Base-by-base conservation (phyloP, 805 yeast species). In the Teunomyces tritomae region DNA sequence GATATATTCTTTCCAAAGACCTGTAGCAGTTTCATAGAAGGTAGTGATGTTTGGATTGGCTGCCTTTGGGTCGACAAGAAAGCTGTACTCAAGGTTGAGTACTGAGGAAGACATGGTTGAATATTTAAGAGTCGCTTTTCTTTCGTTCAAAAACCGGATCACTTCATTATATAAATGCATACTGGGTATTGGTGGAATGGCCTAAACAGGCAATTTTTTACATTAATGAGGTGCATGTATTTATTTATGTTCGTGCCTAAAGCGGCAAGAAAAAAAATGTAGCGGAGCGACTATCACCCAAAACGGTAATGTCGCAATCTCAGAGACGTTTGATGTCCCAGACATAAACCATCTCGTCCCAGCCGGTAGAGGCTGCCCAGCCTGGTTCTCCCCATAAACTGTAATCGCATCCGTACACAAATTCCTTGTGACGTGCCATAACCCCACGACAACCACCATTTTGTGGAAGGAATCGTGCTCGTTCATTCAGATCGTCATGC, bases 331-430 rank as follows among this genome's bases (percentile, higher is more conserved):
- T 78, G 1, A 87, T 80, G 56, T 87, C 90, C 96, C 96, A 94
- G 6, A 94, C 78, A 61, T 86, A 85, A 5, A 90, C 84, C 86
- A 89, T 89, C 61, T 92, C 96, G 70, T 92, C 99, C 96, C 97
- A 92, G 1, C 96, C 97, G 0, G 91, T 85, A 11, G 96, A 84
- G 8, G 94, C 96, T 13, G 86, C 90, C 90, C 94, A 91, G 1
- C 97, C 97, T 1, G 94, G 95, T 56, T 83, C 84, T 2, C 98
- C 99, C 97, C 97, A 92, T 44, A 94, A 67, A 54, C 96, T 85
- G 87, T 96, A 94, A 70, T 94, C 98, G 53, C 91, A 86, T 13
- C 95, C 97, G 56, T 87, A 81, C 1, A 87, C 97, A 69, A 92
- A 92, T 71, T 92, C 99, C 27, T 82, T 77, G 68, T 94, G 98